Evolutionary conservation across 129 eudicot genomes (phyloP), one percentile per base, ranked within the genome.

Genomic region (Flaveria robusta): DNA sequence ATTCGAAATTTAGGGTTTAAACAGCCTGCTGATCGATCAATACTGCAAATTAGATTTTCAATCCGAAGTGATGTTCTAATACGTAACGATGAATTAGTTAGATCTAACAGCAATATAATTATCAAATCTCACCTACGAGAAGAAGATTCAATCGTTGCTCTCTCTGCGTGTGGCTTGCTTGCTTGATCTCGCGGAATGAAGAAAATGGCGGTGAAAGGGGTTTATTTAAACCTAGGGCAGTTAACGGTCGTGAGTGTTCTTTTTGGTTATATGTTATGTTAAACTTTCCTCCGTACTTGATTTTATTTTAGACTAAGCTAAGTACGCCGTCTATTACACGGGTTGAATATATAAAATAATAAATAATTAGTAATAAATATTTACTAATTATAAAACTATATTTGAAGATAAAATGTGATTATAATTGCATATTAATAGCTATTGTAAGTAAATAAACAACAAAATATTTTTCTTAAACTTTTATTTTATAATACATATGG

Each of bases 121-220:
- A 4, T 51, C 19, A 39, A 76, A 51, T 39, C 67, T 66, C 54
- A 76, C 81, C 50, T 66, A 51, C 54, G 0, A 37, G 14, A 51
- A 62, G 39, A 66, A 76, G 72, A 50, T 50, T 37, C 26, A 54
- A 20, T 12, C 74, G 80, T 37, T 51, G 46, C 41, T 34, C 27
- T 66, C 66, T 50, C 74, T 51, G 74, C 27, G 80, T 50, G 9
- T 15, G 64, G 56, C 54, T 47, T 65, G 72, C 4, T 75, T 6
- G 7, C 5, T 63, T 70, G 24, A 64, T 19, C 34, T 31, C 10
- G 50, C 34, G 66, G 27, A 29, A 47, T 29, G 29, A 2, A 31
- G 37, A 31, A 70, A 66, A 34, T 52, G 81, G 74, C 74, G 74
- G 74, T 66, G 59, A 74, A 67, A 52, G 52, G 14, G 43, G 20